Evolutionary conservation across 495 filamentous ascomycete species (phyloP).

Genomic region (Evernia prunastri): DNA sequence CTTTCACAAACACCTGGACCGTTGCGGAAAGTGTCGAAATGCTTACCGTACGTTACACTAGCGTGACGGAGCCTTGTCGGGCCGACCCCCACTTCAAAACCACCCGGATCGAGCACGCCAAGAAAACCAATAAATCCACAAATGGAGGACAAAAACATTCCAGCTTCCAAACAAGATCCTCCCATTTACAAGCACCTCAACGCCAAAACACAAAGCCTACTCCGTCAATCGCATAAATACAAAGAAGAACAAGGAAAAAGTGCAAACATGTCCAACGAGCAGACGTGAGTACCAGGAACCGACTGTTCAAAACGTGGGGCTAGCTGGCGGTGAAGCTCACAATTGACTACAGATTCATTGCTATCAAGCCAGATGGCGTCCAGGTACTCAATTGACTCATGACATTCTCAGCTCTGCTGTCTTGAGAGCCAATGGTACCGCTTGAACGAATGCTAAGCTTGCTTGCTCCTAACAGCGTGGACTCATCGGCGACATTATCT

Average conservation of each 20-base stretch:
- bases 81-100: conserved; percentile 8
- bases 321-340: conserved; percentile 42
- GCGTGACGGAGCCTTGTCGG: background rate
- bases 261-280: conserved; percentile 72
- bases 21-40: background rate
- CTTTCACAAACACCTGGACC: background rate
- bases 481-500: conserved; percentile 92
- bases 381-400: conserved; percentile 56
- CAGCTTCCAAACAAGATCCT: conserved; percentile 33
- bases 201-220: conserved; percentile 41
- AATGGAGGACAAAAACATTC: conserved; percentile 25
- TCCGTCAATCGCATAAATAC: conserved; percentile 35
- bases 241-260: conserved; percentile 33
- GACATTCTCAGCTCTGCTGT: conserved; percentile 9
- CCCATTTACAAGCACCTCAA: conserved; percentile 42
- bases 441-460: background rate
- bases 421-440: conserved; percentile 28
- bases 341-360: conserved; percentile 74
- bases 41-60: background rate
- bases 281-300: conserved; percentile 65
- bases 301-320: background rate
- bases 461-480: conserved; percentile 59
- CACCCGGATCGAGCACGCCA: conserved; percentile 5
- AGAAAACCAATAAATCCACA: conserved; percentile 15
- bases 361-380: conserved; percentile 98